These are phyloP conservation scores for Phaffomyces antillensis DNA, from an alignment of 805 yeast species.

Conservation along the genomic window DNA sequence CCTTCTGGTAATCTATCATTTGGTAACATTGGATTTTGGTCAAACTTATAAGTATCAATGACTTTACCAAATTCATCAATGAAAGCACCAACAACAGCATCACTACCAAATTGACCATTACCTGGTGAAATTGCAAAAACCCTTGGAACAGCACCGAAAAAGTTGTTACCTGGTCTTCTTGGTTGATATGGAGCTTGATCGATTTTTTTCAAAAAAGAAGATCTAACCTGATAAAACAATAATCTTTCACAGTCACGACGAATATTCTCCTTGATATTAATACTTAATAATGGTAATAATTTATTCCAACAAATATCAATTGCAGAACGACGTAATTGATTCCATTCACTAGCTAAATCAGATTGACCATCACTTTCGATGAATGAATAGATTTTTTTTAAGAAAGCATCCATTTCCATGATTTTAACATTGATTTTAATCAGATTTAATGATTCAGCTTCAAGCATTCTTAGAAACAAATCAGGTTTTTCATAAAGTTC, in stretches of 20 bases:
- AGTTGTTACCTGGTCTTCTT: slow-evolving; percentile 45
- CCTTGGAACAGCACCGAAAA: slow-evolving; percentile 73
- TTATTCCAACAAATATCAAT: slow-evolving; percentile 62
- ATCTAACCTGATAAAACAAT: slow-evolving; percentile 64
- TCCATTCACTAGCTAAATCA: slow-evolving; percentile 75
- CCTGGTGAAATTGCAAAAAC: slow-evolving; percentile 82
- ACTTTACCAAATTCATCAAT: slow-evolving; percentile 77
- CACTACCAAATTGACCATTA: slow-evolving; percentile 69
- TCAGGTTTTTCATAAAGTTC: slow-evolving; percentile 75
- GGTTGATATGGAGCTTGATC: slow-evolving; percentile 95
- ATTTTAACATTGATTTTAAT: slow-evolving; percentile 55
- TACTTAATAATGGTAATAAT: slow-evolving; percentile 57
- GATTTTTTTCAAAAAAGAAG: slow-evolving; percentile 57
- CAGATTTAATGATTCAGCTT: slow-evolving; percentile 79
- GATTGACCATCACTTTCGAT: slow-evolving; percentile 74
- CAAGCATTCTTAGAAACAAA: slow-evolving; percentile 78
- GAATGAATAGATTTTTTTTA: slow-evolving; percentile 43
- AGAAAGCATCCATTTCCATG: slow-evolving; percentile 30
- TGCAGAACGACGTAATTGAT: slow-evolving; percentile 59
- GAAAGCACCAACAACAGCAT: slow-evolving; percentile 79
- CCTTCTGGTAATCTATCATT: slow-evolving; percentile 35
- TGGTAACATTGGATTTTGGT: slow-evolving; percentile 53
- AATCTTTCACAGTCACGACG: slow-evolving; percentile 68
- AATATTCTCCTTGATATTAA: slow-evolving; percentile 77
- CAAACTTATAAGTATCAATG: slow-evolving; percentile 70